A percentile compares a stretch with the other conserved stretches of the same genome.
Conservation (phyloP, 371 early-diverging fungal species). For the Circinella umbellata region DNA sequence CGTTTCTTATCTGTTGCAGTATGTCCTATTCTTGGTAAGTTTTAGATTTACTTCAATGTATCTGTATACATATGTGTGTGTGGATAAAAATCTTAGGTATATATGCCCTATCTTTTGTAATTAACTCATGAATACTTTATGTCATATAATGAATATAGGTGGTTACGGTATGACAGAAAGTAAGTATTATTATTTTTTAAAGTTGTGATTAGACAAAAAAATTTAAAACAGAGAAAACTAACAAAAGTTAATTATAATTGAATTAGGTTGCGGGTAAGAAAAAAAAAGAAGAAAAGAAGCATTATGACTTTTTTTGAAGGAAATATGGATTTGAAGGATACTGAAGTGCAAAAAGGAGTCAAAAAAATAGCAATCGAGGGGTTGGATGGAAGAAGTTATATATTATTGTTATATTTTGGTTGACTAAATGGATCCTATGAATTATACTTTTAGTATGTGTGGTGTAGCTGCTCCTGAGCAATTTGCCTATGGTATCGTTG, state of each 20-base stretch:
- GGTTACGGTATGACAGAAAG: constrained; percentile 68
- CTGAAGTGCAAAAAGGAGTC: no score
- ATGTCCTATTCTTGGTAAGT: constrained; percentile 60
- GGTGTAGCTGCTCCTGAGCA: constrained; percentile 67
- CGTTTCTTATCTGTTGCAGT: constrained; percentile 71
- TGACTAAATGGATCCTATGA: no score
- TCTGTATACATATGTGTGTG: no score
- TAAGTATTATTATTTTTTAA: not conserved
- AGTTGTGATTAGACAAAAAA: no score
- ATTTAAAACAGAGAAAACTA: not conserved
- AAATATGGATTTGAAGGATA: not conserved
- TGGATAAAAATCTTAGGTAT: no score
- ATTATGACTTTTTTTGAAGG: not conserved
- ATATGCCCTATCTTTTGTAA: no score
- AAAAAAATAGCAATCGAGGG: not conserved
- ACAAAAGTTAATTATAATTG: not conserved
- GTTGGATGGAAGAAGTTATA: no score
- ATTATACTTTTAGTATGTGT: constrained; percentile 18
- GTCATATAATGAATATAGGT: constrained; percentile 19
- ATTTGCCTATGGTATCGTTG: constrained; percentile 71
- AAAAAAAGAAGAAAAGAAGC: not conserved
- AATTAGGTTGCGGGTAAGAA: constrained; percentile 18
- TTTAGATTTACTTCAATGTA: no score
- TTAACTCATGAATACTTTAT: no score
- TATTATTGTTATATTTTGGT: not conserved